phyloP scores from a whole-genome alignment of 2,329 filamentous ascomycete species.

The Kalmusia sp. region DNA sequence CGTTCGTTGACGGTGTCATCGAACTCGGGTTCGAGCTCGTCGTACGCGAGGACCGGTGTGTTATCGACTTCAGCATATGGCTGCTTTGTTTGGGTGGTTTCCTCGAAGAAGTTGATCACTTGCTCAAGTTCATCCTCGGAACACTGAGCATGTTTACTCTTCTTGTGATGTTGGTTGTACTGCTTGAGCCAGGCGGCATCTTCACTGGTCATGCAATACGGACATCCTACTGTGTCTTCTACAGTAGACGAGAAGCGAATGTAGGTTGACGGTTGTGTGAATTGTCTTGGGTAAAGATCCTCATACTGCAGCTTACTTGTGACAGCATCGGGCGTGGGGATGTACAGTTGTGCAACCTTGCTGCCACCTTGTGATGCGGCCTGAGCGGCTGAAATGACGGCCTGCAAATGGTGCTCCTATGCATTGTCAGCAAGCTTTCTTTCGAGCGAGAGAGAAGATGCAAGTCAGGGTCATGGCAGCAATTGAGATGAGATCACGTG shows the following conservation, averaged over 20 bases:
- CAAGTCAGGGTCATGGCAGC: constrained; percentile 1
- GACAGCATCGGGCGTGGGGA: constrained; percentile 71
- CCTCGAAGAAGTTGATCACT: constrained; percentile 94
- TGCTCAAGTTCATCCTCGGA: constrained; percentile 92
- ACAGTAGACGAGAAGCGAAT: constrained; percentile 98
- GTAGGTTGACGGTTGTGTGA: constrained; percentile 87
- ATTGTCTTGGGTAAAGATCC: constrained; percentile 79
- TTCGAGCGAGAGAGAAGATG: constrained; percentile 3
- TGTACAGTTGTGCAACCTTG: constrained; percentile 69
- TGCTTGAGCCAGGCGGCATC: constrained; percentile 85
- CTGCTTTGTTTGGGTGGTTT: constrained; percentile 80
- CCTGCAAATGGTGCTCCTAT: constrained; percentile 95
- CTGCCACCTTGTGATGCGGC: constrained; percentile 64
- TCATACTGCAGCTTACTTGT: constrained; percentile 80
- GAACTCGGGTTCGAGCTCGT: constrained; percentile 68
- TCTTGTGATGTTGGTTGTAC: constrained; percentile 88
- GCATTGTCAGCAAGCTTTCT: constrained; percentile 24
- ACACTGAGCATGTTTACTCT: constrained; percentile 67
- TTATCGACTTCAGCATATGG: constrained; percentile 92
- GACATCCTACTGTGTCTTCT: constrained; percentile 88
- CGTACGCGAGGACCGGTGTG: constrained; percentile 71
- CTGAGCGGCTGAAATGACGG: constrained; percentile 72
- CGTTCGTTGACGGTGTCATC: constrained; percentile 63
- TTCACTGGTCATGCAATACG: constrained; percentile 93
- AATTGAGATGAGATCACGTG: constrained; percentile 9